Percentiles rank a stretch among this genome's conserved stretches.
Conservation (phyloP, 495 filamentous ascomycete species). For the Annulohypoxylon bovei region DNA sequence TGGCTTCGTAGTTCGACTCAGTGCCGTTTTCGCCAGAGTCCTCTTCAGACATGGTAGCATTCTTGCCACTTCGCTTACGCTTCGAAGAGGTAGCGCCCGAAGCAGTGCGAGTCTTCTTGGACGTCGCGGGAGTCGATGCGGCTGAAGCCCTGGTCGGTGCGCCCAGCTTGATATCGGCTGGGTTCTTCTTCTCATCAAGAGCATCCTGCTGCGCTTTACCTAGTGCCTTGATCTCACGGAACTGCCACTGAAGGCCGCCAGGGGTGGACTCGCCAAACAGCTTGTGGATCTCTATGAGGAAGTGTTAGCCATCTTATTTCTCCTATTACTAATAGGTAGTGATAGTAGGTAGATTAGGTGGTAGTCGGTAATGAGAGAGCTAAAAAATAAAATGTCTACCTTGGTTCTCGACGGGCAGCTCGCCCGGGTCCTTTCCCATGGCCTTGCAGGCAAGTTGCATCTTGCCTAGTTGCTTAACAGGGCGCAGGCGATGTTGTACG, state of each 20-base stretch:
- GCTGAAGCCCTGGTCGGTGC: slow-evolving; percentile 5
- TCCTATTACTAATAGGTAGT: background rate
- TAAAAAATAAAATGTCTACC: slow-evolving; percentile 21
- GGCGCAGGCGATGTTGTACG: slow-evolving; percentile 59
- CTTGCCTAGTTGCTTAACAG: slow-evolving; percentile 49
- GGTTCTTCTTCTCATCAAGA: slow-evolving; percentile 42
- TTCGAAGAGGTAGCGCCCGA: slow-evolving; percentile 14
- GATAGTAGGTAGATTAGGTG: background rate
- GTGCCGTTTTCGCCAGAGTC: background rate
- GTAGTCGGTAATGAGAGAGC: background rate
- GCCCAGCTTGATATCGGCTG: slow-evolving; percentile 23
- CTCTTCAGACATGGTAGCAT: slow-evolving; percentile 12
- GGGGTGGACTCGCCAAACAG: slow-evolving; percentile 56
- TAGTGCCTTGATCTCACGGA: slow-evolving; percentile 55
- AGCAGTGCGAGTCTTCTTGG: slow-evolving; percentile 6
- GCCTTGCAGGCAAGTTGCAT: slow-evolving; percentile 24
- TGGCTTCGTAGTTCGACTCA: slow-evolving; percentile 30
- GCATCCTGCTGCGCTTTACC: slow-evolving; percentile 52
- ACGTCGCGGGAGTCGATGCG: background rate
- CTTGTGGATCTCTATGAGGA: slow-evolving; percentile 52
- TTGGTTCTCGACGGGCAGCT: slow-evolving; percentile 29
- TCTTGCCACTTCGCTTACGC: slow-evolving; percentile 41
- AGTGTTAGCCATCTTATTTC: background rate
- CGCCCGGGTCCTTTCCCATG: slow-evolving; percentile 23
- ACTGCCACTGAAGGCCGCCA: slow-evolving; percentile 58